Percentiles rank a stretch among this genome's conserved stretches.
Evolutionary conservation across 805 yeast species (phyloP).

Genomic region (Lachancea quebecensis): DNA sequence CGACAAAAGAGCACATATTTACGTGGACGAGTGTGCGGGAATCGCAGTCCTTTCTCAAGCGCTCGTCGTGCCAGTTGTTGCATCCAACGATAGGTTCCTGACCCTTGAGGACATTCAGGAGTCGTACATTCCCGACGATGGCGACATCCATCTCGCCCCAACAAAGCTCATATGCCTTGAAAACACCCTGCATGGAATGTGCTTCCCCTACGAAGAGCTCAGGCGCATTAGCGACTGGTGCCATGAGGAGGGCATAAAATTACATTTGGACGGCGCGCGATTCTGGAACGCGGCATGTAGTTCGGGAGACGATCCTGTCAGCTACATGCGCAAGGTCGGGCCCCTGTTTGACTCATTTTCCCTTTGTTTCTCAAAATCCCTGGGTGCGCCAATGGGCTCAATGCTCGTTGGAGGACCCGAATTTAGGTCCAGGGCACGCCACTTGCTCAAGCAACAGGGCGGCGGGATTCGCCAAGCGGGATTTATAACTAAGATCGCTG

Average conservation of each 20-base stretch:
- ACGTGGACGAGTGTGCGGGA: slow-evolving; percentile 73
- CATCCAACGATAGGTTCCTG: slow-evolving; percentile 57
- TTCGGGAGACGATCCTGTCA: slow-evolving; percentile 30
- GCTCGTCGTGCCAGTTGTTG: slow-evolving; percentile 68
- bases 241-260: slow-evolving; percentile 40
- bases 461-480: slow-evolving; percentile 85
- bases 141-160: slow-evolving; percentile 74
- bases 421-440: slow-evolving; percentile 56
- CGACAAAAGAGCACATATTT: slow-evolving; percentile 74
- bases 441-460: slow-evolving; percentile 76
- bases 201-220: slow-evolving; percentile 67
- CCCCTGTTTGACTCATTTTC: slow-evolving; percentile 67
- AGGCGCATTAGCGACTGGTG: slow-evolving; percentile 57
- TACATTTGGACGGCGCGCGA: slow-evolving; percentile 83
- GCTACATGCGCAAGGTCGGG: slow-evolving; percentile 56
- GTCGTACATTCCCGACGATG: slow-evolving; percentile 50
- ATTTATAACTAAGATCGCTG: slow-evolving; percentile 61
- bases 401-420: slow-evolving; percentile 55
- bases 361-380: slow-evolving; percentile 68
- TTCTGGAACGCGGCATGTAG: slow-evolving; percentile 63
- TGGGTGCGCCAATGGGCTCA: slow-evolving; percentile 84
- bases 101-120: slow-evolving; percentile 65
- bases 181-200: slow-evolving; percentile 69
- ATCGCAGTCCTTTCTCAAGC: slow-evolving; percentile 75
- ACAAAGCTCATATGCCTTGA: slow-evolving; percentile 71